Percentiles rank a stretch among this genome's conserved stretches.
Conservation (phyloP, 768 basidiomycete genomes). For the Termitomyces heimii region DNA sequence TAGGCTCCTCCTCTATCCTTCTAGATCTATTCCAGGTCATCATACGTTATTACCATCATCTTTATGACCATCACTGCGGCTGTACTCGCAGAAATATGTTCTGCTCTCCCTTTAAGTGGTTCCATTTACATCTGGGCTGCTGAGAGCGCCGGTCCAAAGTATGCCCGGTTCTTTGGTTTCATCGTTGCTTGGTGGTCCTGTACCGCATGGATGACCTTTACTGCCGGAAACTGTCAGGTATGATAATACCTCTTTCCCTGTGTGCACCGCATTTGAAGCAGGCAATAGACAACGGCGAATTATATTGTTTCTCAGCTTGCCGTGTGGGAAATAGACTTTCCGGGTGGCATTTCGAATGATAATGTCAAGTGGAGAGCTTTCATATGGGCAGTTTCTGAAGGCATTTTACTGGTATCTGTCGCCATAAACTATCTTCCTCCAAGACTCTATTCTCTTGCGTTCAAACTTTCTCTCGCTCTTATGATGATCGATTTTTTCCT, state of each 20-base stretch:
- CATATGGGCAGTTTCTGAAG: slow-evolving; percentile 80
- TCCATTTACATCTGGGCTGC: slow-evolving; percentile 96
- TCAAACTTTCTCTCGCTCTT: slow-evolving; percentile 67
- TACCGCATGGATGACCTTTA: slow-evolving; percentile 96
- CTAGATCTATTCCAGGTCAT: slow-evolving; percentile 54
- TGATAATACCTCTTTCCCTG: slow-evolving; percentile 10
- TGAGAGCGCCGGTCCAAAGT: slow-evolving; percentile 84
- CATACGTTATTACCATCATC: slow-evolving; percentile 73
- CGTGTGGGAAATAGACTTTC: slow-evolving; percentile 78
- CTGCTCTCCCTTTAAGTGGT: slow-evolving; percentile 79
- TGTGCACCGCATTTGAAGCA: neutral
- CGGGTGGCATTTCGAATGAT: slow-evolving; percentile 63
- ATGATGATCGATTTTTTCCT: slow-evolving; percentile 87
- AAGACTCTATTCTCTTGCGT: slow-evolving; percentile 64
- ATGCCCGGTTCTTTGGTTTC: slow-evolving; percentile 83
- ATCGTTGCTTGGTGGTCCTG: slow-evolving; percentile 91
- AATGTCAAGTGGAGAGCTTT: slow-evolving; percentile 85
- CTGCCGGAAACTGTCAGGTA: slow-evolving; percentile 84
- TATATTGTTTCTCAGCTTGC: slow-evolving; percentile 81
- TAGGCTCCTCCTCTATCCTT: neutral
- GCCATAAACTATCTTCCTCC: slow-evolving; percentile 86
- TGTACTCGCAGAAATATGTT: slow-evolving; percentile 87
- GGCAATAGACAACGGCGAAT: slow-evolving; percentile 72
- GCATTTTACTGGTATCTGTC: slow-evolving; percentile 61
- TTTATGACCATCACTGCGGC: slow-evolving; percentile 88